Conservation (phyloP, 495 filamentous ascomycete species). For the Penicillium mononematosum region DNA sequence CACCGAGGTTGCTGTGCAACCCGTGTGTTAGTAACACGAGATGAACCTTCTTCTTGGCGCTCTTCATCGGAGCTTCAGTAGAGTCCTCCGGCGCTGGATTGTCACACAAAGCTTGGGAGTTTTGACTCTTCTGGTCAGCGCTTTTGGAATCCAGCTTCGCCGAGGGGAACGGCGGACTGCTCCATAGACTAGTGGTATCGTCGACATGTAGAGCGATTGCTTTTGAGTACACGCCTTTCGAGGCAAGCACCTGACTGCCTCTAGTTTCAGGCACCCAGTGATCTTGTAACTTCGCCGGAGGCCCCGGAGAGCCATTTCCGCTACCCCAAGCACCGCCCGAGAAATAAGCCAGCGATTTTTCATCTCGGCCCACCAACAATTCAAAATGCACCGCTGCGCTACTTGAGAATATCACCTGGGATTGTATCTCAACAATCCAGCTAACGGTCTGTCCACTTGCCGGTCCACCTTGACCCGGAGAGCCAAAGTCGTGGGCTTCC, state of each 20-base stretch:
- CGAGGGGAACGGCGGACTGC: slow-evolving; percentile 75
- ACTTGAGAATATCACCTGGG: slow-evolving; percentile 87
- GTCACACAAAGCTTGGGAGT: slow-evolving; percentile 2
- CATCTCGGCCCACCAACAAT: slow-evolving; percentile 78
- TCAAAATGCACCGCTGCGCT: slow-evolving; percentile 91
- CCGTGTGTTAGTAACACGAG: slow-evolving; percentile 93
- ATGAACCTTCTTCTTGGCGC: slow-evolving; percentile 63
- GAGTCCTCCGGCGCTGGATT: background rate
- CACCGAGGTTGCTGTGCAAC: slow-evolving; percentile 92
- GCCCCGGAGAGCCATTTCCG: slow-evolving; percentile 53
- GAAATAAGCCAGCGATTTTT: slow-evolving; percentile 70
- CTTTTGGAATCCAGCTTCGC: slow-evolving; percentile 49
- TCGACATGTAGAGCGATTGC: slow-evolving; percentile 77
- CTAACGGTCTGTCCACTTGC: slow-evolving; percentile 55
- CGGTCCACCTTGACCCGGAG: slow-evolving; percentile 15
- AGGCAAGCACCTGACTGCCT: slow-evolving; percentile 49
- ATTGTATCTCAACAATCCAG: slow-evolving; percentile 90
- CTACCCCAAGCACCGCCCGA: slow-evolving; percentile 47
- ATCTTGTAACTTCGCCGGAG: slow-evolving; percentile 70
- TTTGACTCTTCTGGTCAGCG: slow-evolving; percentile 20
- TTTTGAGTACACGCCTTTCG: slow-evolving; percentile 74
- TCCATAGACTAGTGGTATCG: slow-evolving; percentile 87
- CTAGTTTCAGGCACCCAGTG: slow-evolving; percentile 54
- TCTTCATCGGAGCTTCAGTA: slow-evolving; percentile 1
- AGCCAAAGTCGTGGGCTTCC: slow-evolving; percentile 25